Conservation (phyloP, 78 protist species). For the Diacronema lutheri region DNA sequence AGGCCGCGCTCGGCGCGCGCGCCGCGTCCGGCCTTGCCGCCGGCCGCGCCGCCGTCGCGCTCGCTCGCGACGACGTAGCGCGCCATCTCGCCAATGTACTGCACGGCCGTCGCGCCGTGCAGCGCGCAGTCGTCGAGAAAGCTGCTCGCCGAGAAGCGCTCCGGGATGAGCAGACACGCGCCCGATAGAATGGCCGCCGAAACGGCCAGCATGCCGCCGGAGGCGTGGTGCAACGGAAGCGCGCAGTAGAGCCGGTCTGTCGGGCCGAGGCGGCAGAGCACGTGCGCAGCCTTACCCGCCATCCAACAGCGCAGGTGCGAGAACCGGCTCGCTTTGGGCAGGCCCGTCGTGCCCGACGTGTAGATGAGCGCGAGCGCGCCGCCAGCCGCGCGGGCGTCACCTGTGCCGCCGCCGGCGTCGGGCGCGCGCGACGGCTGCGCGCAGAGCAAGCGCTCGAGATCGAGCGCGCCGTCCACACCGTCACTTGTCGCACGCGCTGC, state of each 20-base stretch:
- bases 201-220: not conserved
- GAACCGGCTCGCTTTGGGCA: constrained; percentile 53
- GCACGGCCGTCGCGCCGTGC: constrained; percentile 20
- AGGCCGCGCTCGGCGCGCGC: constrained; percentile 13
- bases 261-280: not conserved
- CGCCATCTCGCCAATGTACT: constrained; percentile 32
- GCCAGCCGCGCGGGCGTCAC: no score
- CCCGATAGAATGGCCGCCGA: not conserved
- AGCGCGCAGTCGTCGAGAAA: not conserved
- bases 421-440: no score
- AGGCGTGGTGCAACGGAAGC: constrained; percentile 51
- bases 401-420: no score
- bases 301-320: no score
- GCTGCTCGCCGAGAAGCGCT: no score
- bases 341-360: constrained; percentile 66
- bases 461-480: no score
- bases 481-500: no score
- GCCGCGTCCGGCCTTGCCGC: no score
- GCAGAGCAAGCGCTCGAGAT: no score
- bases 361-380: not conserved
- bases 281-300: not conserved
- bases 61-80: no score
- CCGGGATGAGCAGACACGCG: no score
- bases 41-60: no score
- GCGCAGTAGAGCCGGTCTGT: constrained; percentile 13